These are phyloP conservation scores for Cladosporium austrohemisphaericum DNA, from an alignment of 2,329 filamentous ascomycete species.

Conservation along the genomic window DNA sequence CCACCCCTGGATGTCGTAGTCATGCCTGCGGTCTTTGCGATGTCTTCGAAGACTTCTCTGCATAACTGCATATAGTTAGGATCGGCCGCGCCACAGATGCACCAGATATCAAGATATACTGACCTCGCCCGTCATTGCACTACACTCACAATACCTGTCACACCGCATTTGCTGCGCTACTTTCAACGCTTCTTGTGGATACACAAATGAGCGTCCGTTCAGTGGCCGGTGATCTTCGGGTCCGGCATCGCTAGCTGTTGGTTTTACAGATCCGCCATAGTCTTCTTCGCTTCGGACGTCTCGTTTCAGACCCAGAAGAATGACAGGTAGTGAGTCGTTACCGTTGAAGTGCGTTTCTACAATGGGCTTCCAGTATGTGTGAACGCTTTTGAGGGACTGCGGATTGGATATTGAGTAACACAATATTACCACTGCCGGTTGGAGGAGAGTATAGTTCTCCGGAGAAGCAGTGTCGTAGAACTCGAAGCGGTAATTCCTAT, in stretches of 20 bases:
- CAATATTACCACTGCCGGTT: conserved; percentile 54
- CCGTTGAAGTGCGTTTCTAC: conserved; percentile 51
- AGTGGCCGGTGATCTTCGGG: conserved; percentile 29
- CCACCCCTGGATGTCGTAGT: conserved; percentile 54
- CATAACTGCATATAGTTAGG: conserved; percentile 46
- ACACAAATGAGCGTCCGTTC: conserved; percentile 40
- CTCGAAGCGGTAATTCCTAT: conserved; percentile 52
- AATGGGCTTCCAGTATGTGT: conserved; percentile 40
- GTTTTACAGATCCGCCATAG: conserved; percentile 28
- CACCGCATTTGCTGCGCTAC: conserved; percentile 57
- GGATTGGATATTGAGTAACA: conserved; percentile 58
- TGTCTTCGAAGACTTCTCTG: conserved; percentile 57
- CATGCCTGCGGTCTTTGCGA: conserved; percentile 55
- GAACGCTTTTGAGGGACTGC: conserved; percentile 46
- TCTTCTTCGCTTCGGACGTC: conserved; percentile 50
- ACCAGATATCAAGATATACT: background rate
- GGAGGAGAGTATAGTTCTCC: conserved; percentile 54
- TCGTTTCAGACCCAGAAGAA: conserved; percentile 57
- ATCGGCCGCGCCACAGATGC: background rate
- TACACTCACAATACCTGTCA: conserved; percentile 62
- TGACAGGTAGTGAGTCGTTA: conserved; percentile 51
- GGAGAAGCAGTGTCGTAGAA: conserved; percentile 57
- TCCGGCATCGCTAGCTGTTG: conserved; percentile 4
- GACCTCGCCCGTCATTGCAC: conserved; percentile 52
- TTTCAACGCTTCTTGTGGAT: conserved; percentile 49